Evolutionary conservation across 75 land plant genomes (phyloP), one percentile per base, ranked within the genome.

Genomic region (Larix kaempferi): DNA sequence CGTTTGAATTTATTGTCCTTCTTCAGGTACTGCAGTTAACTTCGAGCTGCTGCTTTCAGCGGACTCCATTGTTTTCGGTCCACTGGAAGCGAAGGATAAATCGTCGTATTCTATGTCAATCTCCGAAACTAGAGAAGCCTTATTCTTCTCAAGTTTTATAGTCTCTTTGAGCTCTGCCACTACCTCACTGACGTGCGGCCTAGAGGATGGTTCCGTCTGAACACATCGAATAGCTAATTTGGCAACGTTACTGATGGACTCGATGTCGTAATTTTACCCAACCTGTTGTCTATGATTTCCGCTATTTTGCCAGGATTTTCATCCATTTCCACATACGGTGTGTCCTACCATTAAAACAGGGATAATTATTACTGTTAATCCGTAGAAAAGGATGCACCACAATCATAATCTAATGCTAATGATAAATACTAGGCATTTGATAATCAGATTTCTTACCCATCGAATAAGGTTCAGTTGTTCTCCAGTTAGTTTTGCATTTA

Each of bases 181-280:
- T 7, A 85, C 81, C 74, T 79, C 80, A 17, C 56, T 59, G 72
- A 82, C 76, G 49, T 60, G 54, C 1, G 84, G 84, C 73, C 87
- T 75, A n/a, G 29, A 49, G 19, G 73, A 71, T 2, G 78, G 75
- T 54, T 52, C 73, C 29, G 33, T 54, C 19, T 21, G 59, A 14
- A 76, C 79, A 78, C 85, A 85, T 57, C 58, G 74, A 17, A 76
- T 59, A 13, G 84, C 81, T 49, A 82, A 6, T 22, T 78, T 80
- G 29, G n/a, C 35, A 3, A 73, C 56, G 14, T 62, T 74, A 67
- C 35, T 22, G 0, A 69, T 55, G 6, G 83, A 77, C 26, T 82
- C 62, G 17, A 35, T 25, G 39, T 82, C 58, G 69, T 74, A 75
- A 3, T 73, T 8, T 44, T 27, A 6, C 16, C 22, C 37, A 79